Percentiles rank a stretch among this genome's conserved stretches.
These are phyloP conservation scores for Mortierella alpina DNA, from an alignment of 192 early-diverging fungal genomes.

Conservation along the genomic window DNA sequence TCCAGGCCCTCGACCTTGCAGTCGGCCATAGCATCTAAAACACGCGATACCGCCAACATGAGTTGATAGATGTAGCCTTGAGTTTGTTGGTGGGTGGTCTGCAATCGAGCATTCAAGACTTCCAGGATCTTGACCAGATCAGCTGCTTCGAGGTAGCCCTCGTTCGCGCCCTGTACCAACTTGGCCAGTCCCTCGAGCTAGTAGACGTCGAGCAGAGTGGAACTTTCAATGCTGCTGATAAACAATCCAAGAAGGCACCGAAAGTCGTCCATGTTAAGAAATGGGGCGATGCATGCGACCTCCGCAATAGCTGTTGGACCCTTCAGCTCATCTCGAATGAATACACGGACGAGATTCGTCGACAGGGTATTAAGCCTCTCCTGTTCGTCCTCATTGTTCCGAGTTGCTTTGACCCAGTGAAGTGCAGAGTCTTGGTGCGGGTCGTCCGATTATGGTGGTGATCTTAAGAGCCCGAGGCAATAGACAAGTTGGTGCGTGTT, in stretches of 20 bases:
- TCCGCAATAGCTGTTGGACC: constrained; percentile 15
- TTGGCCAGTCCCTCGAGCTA: not conserved
- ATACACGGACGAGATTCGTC: constrained; percentile 20
- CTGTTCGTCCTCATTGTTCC: constrained; percentile 24
- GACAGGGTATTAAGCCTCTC: constrained; percentile 19
- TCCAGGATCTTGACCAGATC: constrained; percentile 16
- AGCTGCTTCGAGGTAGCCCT: not conserved
- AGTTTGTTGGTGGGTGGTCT: not conserved
- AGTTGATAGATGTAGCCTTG: not conserved
- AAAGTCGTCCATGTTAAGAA: not conserved
- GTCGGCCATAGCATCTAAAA: constrained; percentile 5
- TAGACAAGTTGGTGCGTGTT: constrained; percentile 27
- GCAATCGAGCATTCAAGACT: not conserved
- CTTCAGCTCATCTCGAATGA: constrained; percentile 13
- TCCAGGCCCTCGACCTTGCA: constrained; percentile 10
- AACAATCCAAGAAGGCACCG: not conserved
- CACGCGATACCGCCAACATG: not conserved
- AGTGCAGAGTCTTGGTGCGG: constrained; percentile 7
- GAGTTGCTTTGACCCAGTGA: constrained; percentile 18
- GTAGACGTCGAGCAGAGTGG: not conserved
- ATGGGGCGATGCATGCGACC: not conserved
- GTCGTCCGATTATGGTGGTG: constrained; percentile 8
- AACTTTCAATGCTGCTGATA: not conserved
- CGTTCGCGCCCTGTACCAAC: not conserved
- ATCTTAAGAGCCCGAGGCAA: constrained; percentile 21